These are phyloP conservation scores for Amphichorda felina DNA, from an alignment of 2,329 filamentous ascomycete species.

Conservation along the genomic window DNA sequence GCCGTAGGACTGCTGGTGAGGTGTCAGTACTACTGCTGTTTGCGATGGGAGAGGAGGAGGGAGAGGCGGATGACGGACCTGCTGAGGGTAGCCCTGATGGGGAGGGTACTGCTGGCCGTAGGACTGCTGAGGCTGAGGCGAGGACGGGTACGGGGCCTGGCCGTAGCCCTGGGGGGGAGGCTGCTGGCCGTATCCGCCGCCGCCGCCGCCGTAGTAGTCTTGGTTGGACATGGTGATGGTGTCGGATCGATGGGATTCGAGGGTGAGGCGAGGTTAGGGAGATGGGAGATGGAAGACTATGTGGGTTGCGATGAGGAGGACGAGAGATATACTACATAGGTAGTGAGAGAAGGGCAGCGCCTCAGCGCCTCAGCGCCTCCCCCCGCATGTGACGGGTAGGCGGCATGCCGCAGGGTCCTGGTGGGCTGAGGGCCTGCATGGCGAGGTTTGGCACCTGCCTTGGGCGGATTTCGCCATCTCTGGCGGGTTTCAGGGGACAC, in stretches of 20 bases:
- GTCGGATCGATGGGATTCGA: neutral
- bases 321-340: neutral
- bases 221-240: slow-evolving; percentile 19
- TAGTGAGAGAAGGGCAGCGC: too few species aligned
- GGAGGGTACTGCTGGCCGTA: slow-evolving; percentile 12
- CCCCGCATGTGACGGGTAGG: too few species aligned
- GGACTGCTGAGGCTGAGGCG: slow-evolving; percentile 10
- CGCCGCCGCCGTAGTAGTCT: slow-evolving; percentile 23
- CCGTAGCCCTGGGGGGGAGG: slow-evolving; percentile 11
- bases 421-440: too few species aligned
- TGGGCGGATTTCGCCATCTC: too few species aligned
- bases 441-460: too few species aligned
- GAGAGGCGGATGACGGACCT: slow-evolving; percentile 10
- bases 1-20: slow-evolving; percentile 9
- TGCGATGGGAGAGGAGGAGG: neutral
- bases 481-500: too few species aligned
- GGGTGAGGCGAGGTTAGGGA: neutral
- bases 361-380: too few species aligned
- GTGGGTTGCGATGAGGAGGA: slow-evolving; percentile 1
- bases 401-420: too few species aligned
- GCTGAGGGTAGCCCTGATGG: slow-evolving; percentile 7
- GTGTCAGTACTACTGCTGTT: neutral
- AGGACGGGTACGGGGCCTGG: slow-evolving; percentile 10
- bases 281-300: neutral
- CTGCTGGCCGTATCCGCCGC: slow-evolving; percentile 10